Conservation (phyloP, 2,329 filamentous ascomycete genomes). For the Dendrostoma leiphaemia region DNA sequence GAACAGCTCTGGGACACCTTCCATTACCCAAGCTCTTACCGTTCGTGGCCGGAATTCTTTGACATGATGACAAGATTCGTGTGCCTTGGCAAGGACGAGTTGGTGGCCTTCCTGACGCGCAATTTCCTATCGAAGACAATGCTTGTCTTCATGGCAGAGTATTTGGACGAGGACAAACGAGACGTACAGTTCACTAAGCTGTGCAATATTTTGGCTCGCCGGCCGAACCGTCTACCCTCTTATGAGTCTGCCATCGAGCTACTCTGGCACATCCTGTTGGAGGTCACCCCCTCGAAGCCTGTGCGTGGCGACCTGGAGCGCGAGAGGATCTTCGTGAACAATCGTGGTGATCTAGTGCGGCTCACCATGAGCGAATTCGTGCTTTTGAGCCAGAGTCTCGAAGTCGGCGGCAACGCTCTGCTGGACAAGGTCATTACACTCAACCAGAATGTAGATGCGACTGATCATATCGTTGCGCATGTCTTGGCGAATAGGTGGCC, state of each 20-base stretch:
- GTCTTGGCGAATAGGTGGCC: slow-evolving; percentile 52
- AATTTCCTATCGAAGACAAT: slow-evolving; percentile 60
- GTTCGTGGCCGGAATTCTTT: slow-evolving; percentile 77
- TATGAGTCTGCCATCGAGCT: slow-evolving; percentile 50
- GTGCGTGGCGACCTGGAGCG: slow-evolving; percentile 17
- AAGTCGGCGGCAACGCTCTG: slow-evolving; percentile 47
- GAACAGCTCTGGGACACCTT: slow-evolving; percentile 60
- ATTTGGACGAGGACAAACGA: slow-evolving; percentile 40
- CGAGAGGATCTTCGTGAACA: slow-evolving; percentile 38
- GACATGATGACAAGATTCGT: slow-evolving; percentile 67
- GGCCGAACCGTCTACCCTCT: slow-evolving; percentile 49
- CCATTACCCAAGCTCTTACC: slow-evolving; percentile 47
- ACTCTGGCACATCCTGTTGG: slow-evolving; percentile 45
- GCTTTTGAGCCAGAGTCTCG: slow-evolving; percentile 22
- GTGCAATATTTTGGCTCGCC: slow-evolving; percentile 49
- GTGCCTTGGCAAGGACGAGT: slow-evolving; percentile 57
- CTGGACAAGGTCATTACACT: slow-evolving; percentile 65
- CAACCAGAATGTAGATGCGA: slow-evolving; percentile 52
- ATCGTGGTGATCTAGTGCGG: slow-evolving; percentile 23
- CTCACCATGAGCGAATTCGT: slow-evolving; percentile 20
- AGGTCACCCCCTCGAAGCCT: slow-evolving; percentile 28
- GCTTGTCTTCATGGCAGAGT: slow-evolving; percentile 61
- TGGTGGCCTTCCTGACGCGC: slow-evolving; percentile 55
- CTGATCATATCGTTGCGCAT: slow-evolving; percentile 54
- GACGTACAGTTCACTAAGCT: slow-evolving; percentile 55